Evolutionary conservation across 2,329 filamentous ascomycete genomes (phyloP), one percentile per base, ranked within the genome.

Genomic region (Magnaporthiopsis rhizophila): DNA sequence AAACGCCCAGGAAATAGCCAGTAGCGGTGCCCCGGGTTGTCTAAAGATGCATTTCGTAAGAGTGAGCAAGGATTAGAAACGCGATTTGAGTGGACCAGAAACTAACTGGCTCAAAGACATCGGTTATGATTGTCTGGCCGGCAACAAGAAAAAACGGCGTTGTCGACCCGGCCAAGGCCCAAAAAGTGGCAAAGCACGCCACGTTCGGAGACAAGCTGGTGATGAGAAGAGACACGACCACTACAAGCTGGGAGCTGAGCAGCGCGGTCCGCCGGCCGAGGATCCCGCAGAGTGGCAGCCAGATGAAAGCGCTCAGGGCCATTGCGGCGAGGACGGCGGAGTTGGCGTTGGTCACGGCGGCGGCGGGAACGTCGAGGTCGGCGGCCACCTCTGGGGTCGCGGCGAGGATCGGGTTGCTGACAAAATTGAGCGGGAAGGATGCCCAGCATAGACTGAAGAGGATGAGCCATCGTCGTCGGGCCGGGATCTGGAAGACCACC

Each of bases 121-220:
- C 85, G 61, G 79, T 80, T 26, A 61, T 24, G n/a, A 65, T 62
- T 9, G 66, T 67, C 58, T 66, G 66, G 0, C 90, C 90, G 57
- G 92, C 84, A 13, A 91, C 84, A 15, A 93, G 79, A 68, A 93
- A 91, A 0, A 86, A 85, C 0, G 89, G 92, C 18, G 89, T 89
- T 75, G 90, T 86, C 69, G 92, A 89, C 0, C 89, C 90, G 0
- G 88, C 90, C 34, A 91, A 77, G 60, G 90, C 84, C 8, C 90
- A 85, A 71, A 93, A 91, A 62, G 91, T 79, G 72, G 90, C 91
- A 73, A 91, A 94, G 0, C 85, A 78, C 1, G 82, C 83, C 26
- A 94, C 77, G 68, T 91, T 89, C 0, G 89, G 89, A 3, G 90
- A 83, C 15, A 92, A 74, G 0, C 90, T 89, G 0, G 89, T 90